A percentile compares a stretch with the other conserved stretches of the same genome.
Conservation (phyloP, 345 rosid species). For the Durio zibethinus region DNA sequence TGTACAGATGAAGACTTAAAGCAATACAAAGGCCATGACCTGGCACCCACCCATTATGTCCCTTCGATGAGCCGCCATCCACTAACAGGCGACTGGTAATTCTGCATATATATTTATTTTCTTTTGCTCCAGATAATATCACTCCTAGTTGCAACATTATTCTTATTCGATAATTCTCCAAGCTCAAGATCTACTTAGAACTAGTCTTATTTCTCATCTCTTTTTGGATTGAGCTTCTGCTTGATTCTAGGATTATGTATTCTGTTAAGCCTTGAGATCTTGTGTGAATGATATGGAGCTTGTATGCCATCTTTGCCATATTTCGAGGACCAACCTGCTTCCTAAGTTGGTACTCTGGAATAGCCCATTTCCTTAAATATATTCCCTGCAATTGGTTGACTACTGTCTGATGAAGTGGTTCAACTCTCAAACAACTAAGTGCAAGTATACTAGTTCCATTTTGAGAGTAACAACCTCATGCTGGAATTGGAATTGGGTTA, state of each 20-base stretch:
- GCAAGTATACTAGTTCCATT: neutral
- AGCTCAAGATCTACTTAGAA: neutral
- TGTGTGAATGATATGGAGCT: neutral
- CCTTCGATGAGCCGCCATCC: slow-evolving; percentile 99
- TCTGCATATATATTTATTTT: slow-evolving; percentile 15
- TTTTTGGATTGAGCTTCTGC: neutral
- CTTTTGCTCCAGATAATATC: neutral
- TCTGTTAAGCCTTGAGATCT: neutral
- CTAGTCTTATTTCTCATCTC: neutral
- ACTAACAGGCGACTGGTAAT: slow-evolving; percentile 91
- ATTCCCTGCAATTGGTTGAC: neutral
- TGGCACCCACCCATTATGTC: slow-evolving; percentile 95
- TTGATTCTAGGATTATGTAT: slow-evolving; percentile 1
- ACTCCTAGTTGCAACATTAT: neutral
- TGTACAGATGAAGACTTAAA: slow-evolving; percentile 82
- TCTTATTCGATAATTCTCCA: neutral
- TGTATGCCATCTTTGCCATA: neutral
- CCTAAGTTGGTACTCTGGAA: neutral
- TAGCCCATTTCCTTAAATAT: neutral
- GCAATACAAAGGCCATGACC: slow-evolving; percentile 74
- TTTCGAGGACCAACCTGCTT: neutral
- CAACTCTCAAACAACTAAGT: neutral
- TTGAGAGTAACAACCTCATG: neutral
- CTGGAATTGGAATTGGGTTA: neutral
- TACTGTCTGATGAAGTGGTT: neutral